A percentile compares a stretch with the other conserved stretches of the same genome.
These are phyloP conservation scores for Umbelopsis vinacea DNA, from an alignment of 192 early-diverging fungal species.

Conservation along the genomic window DNA sequence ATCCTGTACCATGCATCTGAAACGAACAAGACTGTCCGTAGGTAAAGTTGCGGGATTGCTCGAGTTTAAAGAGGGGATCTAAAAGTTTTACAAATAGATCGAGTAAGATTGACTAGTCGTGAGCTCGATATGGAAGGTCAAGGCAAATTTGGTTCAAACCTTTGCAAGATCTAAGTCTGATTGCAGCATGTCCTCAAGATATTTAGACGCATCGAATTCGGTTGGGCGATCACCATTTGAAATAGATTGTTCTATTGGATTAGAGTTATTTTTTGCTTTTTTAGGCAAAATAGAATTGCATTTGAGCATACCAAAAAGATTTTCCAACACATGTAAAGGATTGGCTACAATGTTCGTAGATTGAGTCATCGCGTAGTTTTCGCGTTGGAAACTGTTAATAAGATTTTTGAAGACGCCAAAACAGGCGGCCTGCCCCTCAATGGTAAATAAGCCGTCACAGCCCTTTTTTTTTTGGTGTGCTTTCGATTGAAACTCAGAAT, in stretches of 20 bases:
- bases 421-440: neutral
- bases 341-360: neutral
- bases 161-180: constrained; percentile 10
- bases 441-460: neutral
- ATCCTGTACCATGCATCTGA: constrained; percentile 84
- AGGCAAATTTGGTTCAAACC: neutral
- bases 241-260: neutral
- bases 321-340: neutral
- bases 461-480: neutral
- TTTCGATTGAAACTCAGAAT: too few relatives aligned
- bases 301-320: neutral
- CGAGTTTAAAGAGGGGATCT: constrained; percentile 52
- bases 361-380: constrained; percentile 15
- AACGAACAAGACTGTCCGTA: constrained; percentile 61
- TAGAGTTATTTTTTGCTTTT: neutral
- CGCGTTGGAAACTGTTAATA: constrained; percentile 2
- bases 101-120: too few relatives aligned
- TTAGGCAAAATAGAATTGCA: neutral
- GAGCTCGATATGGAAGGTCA: neutral
- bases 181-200: neutral
- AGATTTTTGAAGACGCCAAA: neutral
- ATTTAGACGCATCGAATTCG: constrained; percentile 22
- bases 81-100: neutral
- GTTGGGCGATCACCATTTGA: neutral
- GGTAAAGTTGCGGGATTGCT: constrained; percentile 35